Evolutionary conservation across 2,329 filamentous ascomycete species (phyloP), one percentile per base, ranked within the genome.

Genomic region (Cercospora canescens): DNA sequence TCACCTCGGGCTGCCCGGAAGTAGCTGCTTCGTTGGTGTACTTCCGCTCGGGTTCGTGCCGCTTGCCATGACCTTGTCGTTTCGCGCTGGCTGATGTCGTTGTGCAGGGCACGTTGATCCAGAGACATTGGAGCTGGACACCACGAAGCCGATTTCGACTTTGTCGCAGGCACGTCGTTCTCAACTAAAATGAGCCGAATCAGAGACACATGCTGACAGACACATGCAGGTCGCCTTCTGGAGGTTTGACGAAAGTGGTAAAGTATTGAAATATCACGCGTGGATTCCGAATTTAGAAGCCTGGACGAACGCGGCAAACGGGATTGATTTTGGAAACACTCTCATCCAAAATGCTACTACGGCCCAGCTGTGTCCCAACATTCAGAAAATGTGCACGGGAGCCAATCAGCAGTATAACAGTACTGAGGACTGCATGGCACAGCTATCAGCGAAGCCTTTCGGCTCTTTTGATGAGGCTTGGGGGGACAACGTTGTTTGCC

Each of bases 141-240:
- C 48, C 7, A 65, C 50, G 34, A 37, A 37, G 54, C 68, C 64
- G 6, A 67, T 50, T 5, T 60, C 61, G 2, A 67, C 67, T 14
- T 62, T 72, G n/a, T 67, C 69, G 6, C 67, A 72, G 56, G 65
- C 65, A 48, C 32, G 18, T 32, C 30, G 30, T 32, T 32, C 9
- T 9, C 30, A 5, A 32, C 30, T 6, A 9, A 32, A 9, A 9
- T 32, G 30, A 32, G 30, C 9, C 30, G 30, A 32, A 32, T 9
- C 30, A 32, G 5, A 9, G 6, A 32, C 6, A 32, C 30, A 9
- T 32, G 9, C 6, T 9, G 9, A 32, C 30, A n/a, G n/a, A n/a
- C n/a, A n/a, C n/a, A n/a, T n/a, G n/a, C 26, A 73, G 68, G 62
- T 82, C 12, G 79, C 81, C 0, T 85, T 84, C 67, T 85, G 82